Evolutionary conservation across 164 flowering plant genomes (phyloP).

Genomic region (Houttuynia cordata): DNA sequence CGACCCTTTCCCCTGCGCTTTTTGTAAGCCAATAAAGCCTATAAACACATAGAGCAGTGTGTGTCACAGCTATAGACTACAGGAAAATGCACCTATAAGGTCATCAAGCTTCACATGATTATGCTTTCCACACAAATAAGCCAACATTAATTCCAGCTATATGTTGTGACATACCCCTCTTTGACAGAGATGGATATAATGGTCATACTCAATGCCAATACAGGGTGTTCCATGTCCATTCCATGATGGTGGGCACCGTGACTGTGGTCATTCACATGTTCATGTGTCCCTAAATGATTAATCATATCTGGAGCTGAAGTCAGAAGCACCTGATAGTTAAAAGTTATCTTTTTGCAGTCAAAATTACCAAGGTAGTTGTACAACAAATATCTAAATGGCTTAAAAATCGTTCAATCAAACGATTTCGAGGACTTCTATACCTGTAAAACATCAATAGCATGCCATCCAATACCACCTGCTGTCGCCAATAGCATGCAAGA

Average conservation of each 20-base stretch:
- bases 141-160: not conserved
- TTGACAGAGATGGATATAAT: constrained; percentile 59
- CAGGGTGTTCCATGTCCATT: constrained; percentile 79
- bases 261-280: constrained; percentile 30
- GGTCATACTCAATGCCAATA: constrained; percentile 78
- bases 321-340: constrained; percentile 41
- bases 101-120: not conserved
- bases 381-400: not conserved
- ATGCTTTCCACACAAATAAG: not conserved
- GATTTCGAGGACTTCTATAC: constrained; percentile 19
- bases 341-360: too few species aligned
- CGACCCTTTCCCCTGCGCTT: constrained; percentile 77
- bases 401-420: not conserved
- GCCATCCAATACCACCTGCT: constrained; percentile 95
- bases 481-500: constrained; percentile 88
- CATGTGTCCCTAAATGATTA: constrained; percentile 32
- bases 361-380: not conserved
- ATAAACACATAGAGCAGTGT: not conserved
- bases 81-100: not conserved
- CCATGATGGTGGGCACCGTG: constrained; percentile 72
- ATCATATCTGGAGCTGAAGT: constrained; percentile 46
- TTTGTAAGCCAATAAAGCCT: constrained; percentile 88
- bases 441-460: constrained; percentile 62
- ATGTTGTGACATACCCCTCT: constrained; percentile 81
- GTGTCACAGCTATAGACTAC: not conserved